Base-by-base conservation (phyloP, 2,329 filamentous ascomycete species). In the Fusarium miscanthi region DNA sequence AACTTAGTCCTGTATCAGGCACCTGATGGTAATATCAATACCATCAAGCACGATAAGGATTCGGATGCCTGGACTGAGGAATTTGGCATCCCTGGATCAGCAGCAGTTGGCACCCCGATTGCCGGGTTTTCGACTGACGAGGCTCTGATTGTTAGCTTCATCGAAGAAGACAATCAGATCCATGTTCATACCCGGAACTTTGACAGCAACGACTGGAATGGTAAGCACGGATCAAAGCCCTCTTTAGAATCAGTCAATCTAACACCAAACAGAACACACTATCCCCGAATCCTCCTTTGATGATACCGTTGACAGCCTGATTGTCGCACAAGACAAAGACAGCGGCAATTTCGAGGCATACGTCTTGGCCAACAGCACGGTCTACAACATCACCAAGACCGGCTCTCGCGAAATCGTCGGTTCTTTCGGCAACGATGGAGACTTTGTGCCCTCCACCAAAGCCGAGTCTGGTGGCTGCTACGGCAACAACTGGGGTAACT, bases 321-420 rank as follows among this genome's bases (percentile, higher is more conserved):
- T 59, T 17, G 57, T 59, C 17, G 57, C 31, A 17, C 30, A 53
- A 16, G 57, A 59, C 25, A 59, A 53, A 25, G 57, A 59, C 21
- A 59, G 21, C 9, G 57, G 45, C 2, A 2, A 33, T 11, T 40
- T 53, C 7, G 57, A 59, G 3, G 43, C 35, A 6, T 59, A 41
- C 3, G 35, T 53, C 9, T 21, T 59, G n/a, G 2, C 12, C 6
- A 0, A 1, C 1, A 8, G 31, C 11, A 38, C 45, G 1, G 33
- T 53, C 17, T 53, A 53, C 4, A 23, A 59, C 45, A 40, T 59
- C 13, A 59, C 43, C 6, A 59, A 59, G 45, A 31, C 8, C 0
- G 25, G 45, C 2, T 31, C 56, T 25, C 27, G 56, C 16, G 45
- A 59, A 3, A 59, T 17, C 8, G 10, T 53, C n/a, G 56, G 56